Conservation (phyloP, 1,284 basidiomycete genomes). For the Cryptococcus sp. region DNA sequence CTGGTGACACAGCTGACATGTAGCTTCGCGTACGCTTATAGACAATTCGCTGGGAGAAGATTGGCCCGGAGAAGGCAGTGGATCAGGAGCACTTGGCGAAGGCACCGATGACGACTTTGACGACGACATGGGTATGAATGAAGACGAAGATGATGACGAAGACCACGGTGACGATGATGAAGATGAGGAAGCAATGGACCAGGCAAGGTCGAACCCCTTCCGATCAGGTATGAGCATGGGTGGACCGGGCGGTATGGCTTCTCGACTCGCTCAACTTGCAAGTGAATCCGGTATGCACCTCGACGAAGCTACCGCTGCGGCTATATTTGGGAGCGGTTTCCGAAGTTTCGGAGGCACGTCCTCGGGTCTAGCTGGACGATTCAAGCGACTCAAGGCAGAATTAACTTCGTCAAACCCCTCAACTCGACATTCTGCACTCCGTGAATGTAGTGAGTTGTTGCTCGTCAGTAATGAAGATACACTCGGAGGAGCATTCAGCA, state of each 20-base stretch:
- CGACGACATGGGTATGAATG: constrained; percentile 67
- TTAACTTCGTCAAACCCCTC: constrained; percentile 78
- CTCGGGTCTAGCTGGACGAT: constrained; percentile 66
- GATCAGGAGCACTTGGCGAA: constrained; percentile 12
- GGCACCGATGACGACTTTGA: constrained; percentile 56
- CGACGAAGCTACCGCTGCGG: constrained; percentile 70
- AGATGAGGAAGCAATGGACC: constrained; percentile 51
- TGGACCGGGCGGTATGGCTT: constrained; percentile 15
- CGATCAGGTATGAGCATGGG: neutral
- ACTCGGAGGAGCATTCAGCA: constrained; percentile 79
- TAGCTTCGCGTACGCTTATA: constrained; percentile 55
- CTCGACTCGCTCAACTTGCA: constrained; percentile 50
- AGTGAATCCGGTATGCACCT: constrained; percentile 52
- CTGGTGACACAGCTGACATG: constrained; percentile 4
- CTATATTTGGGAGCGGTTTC: constrained; percentile 54
- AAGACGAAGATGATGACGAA: constrained; percentile 46
- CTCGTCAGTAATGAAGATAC: constrained; percentile 98
- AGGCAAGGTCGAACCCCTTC: neutral
- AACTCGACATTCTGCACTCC: constrained; percentile 79
- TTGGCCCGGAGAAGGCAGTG: constrained; percentile 31
- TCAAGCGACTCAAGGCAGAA: constrained; percentile 84
- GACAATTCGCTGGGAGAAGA: constrained; percentile 60
- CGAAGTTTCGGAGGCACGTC: constrained; percentile 76
- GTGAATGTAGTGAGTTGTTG: constrained; percentile 90
- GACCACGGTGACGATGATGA: constrained; percentile 48